These are phyloP conservation scores for Lentinula edodes DNA, from an alignment of 768 basidiomycete species.

Conservation along the genomic window DNA sequence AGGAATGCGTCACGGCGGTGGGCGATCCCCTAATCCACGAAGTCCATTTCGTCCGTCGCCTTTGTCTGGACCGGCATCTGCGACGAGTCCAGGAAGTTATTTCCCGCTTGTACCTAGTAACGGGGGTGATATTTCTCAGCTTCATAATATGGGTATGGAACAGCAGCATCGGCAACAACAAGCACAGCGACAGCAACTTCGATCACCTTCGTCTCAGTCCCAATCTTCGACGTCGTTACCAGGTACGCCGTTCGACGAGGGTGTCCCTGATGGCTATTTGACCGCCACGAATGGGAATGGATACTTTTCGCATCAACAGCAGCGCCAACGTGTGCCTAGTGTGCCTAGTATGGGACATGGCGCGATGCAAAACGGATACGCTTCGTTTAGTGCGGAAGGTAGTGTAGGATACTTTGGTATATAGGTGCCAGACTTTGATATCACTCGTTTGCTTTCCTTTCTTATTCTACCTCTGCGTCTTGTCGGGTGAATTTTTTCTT, in stretches of 20 bases:
- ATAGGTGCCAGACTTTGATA: not conserved
- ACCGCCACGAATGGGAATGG: conserved; percentile 52
- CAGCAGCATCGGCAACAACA: conserved; percentile 5
- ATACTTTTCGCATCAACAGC: not conserved
- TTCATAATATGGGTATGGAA: not conserved
- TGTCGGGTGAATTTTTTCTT: no score
- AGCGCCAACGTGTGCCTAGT: conserved; percentile 41
- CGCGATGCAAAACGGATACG: conserved; percentile 82
- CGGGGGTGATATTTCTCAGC: not conserved
- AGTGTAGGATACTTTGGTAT: not conserved
- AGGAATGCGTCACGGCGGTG: not conserved
- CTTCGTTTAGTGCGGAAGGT: not conserved
- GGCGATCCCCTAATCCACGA: not conserved
- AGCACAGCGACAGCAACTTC: conserved; percentile 8
- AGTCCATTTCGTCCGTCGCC: not conserved
- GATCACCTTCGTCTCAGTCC: conserved; percentile 16
- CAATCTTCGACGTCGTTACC: conserved; percentile 24
- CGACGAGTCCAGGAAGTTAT: not conserved
- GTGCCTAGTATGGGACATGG: conserved; percentile 54
- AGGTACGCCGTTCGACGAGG: conserved; percentile 28
- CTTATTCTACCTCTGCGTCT: no score
- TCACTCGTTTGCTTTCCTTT: no score
- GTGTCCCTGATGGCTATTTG: conserved; percentile 13
- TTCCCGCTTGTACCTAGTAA: not conserved
- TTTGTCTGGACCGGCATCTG: not conserved